Conservation (phyloP, 495 filamentous ascomycete genomes). For the Schizothecium vesticola region DNA sequence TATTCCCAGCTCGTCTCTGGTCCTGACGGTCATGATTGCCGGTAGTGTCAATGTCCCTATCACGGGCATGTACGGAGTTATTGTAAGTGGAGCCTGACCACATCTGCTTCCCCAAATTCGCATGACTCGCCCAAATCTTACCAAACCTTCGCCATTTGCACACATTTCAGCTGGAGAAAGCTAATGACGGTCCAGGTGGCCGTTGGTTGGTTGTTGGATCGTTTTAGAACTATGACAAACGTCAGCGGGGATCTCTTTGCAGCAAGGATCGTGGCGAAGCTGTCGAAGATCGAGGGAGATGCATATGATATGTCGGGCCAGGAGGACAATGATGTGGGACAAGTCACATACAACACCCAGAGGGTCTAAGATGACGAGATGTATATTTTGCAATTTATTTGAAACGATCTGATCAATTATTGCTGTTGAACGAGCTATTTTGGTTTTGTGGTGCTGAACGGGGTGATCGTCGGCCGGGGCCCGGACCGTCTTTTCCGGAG, state of each 20-base stretch:
- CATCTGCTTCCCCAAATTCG: too few species aligned
- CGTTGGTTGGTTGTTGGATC: neutral
- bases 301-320: neutral
- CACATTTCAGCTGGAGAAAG: too few species aligned
- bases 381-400: neutral
- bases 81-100: neutral
- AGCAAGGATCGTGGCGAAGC: neutral
- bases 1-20: conserved; percentile 29
- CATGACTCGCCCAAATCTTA: too few species aligned
- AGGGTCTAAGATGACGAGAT: neutral
- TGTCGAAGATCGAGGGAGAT: neutral
- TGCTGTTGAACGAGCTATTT: neutral
- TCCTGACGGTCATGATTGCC: conserved; percentile 33
- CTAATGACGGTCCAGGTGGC: too few species aligned
- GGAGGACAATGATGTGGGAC: neutral
- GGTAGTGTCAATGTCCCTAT: conserved; percentile 24
- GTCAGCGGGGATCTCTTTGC: neutral
- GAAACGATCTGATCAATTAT: neutral
- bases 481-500: too few species aligned
- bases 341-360: neutral
- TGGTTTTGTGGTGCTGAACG: neutral
- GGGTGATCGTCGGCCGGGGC: neutral
- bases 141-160: too few species aligned
- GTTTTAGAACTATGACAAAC: neutral
- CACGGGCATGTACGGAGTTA: conserved; percentile 30